Conservation (phyloP, 1,284 basidiomycete species). For the Trametes sp. region DNA sequence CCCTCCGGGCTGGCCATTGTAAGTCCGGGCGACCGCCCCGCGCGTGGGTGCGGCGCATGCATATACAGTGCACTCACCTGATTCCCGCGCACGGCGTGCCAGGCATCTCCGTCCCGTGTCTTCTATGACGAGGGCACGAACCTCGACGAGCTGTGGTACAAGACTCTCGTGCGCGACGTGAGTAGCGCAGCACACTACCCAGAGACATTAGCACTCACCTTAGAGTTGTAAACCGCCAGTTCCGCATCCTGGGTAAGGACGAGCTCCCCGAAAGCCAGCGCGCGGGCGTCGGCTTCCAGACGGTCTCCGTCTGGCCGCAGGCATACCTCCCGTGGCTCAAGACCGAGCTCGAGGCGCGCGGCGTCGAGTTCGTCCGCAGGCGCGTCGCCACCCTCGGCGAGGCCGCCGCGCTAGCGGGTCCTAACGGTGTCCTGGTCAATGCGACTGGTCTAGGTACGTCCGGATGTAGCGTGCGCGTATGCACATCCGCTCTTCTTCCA, state of each 20-base stretch:
- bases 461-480: background rate
- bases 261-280: constrained; percentile 46
- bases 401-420: constrained; percentile 46
- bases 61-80: background rate
- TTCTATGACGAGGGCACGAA: constrained; percentile 44
- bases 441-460: constrained; percentile 54
- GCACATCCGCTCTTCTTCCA: too few relatives aligned
- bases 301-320: constrained; percentile 56
- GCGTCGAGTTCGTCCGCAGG: constrained; percentile 42
- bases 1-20: constrained; percentile 55
- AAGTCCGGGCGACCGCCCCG: constrained; percentile 28
- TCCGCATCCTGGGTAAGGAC: constrained; percentile 45
- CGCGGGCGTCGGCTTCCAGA: constrained; percentile 52
- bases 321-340: constrained; percentile 58
- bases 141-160: constrained; percentile 56
- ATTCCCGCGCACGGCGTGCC: constrained; percentile 1
- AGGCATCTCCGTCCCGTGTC: constrained; percentile 52
- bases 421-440: constrained; percentile 52
- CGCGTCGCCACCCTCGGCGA: constrained; percentile 49
- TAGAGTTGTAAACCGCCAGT: constrained; percentile 42
- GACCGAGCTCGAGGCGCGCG: constrained; percentile 45
- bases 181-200: constrained; percentile 33
- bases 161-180: constrained; percentile 58
- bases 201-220: background rate
- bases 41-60: background rate